Percentiles rank a stretch among this genome's conserved stretches.
phyloP scores from a whole-genome alignment of 2,329 filamentous ascomycete species.

The Dendrostoma leiphaemia region DNA sequence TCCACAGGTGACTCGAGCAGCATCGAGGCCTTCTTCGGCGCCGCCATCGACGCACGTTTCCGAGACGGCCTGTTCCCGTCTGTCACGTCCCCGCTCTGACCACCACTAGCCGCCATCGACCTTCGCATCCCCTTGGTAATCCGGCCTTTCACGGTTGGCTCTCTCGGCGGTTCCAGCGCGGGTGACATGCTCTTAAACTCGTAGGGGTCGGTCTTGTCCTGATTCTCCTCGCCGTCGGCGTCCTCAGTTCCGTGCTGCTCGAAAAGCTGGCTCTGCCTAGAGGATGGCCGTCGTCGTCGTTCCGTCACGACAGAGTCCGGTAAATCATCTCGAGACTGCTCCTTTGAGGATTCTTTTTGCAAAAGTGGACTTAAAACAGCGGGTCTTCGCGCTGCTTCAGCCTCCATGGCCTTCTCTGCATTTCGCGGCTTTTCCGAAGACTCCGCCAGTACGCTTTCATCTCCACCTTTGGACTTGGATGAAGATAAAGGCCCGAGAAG shows the following conservation, averaged over 20 bases:
- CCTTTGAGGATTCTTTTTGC: constrained; percentile 30
- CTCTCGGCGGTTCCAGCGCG: constrained; percentile 19
- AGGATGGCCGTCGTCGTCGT: constrained; percentile 40
- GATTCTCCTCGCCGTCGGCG: neutral
- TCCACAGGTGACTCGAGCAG: constrained; percentile 28
- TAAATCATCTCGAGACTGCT: constrained; percentile 27
- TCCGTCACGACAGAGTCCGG: constrained; percentile 36
- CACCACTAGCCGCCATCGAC: constrained; percentile 24
- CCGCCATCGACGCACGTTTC: constrained; percentile 44
- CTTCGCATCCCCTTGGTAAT: constrained; percentile 27
- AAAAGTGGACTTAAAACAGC: constrained; percentile 40
- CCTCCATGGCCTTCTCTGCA: constrained; percentile 24
- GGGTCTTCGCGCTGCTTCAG: constrained; percentile 20
- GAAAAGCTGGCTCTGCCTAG: constrained; percentile 18
- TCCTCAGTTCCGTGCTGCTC: constrained; percentile 2
- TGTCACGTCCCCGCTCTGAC: constrained; percentile 19
- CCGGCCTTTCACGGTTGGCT: constrained; percentile 23
- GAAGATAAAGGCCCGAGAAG: constrained; percentile 25
- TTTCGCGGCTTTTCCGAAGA: constrained; percentile 22
- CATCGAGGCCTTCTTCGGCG: constrained; percentile 31
- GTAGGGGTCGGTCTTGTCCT: constrained; percentile 43
- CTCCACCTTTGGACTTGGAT: constrained; percentile 35
- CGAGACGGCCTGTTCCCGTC: constrained; percentile 24
- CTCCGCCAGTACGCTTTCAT: constrained; percentile 14
- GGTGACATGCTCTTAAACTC: constrained; percentile 53